Conservation (phyloP, 768 basidiomycete genomes). For the Amanita pseudoporphyria region DNA sequence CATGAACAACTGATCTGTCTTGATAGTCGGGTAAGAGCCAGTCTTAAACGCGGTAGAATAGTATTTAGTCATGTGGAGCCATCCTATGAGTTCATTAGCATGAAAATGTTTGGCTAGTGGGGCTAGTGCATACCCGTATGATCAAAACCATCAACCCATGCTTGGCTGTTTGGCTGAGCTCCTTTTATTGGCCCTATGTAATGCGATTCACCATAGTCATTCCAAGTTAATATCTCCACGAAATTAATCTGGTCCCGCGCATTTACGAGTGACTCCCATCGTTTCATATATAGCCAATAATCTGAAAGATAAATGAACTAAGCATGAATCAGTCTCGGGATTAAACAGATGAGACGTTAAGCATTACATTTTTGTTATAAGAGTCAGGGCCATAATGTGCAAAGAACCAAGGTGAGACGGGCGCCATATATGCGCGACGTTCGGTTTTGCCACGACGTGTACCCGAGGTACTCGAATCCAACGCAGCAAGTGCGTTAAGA, state of each 20-base stretch:
- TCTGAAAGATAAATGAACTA: slow-evolving; percentile 62
- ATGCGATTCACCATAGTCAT: slow-evolving; percentile 71
- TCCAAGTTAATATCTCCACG: slow-evolving; percentile 57
- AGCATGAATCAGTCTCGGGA: neutral
- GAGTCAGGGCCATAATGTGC: slow-evolving; percentile 61
- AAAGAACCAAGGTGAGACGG: slow-evolving; percentile 73
- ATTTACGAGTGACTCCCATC: slow-evolving; percentile 58
- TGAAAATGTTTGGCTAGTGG: slow-evolving; percentile 4
- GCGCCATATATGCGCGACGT: slow-evolving; percentile 33
- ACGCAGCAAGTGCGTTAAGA: slow-evolving; percentile 29
- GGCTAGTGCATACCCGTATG: slow-evolving; percentile 30
- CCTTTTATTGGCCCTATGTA: slow-evolving; percentile 76
- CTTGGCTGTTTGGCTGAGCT: slow-evolving; percentile 58
- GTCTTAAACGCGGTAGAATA: slow-evolving; percentile 68
- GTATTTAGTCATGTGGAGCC: slow-evolving; percentile 56
- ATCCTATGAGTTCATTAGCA: slow-evolving; percentile 27
- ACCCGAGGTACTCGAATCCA: slow-evolving; percentile 15
- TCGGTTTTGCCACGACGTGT: slow-evolving; percentile 15
- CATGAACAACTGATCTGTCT: slow-evolving; percentile 54
- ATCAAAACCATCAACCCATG: slow-evolving; percentile 62
- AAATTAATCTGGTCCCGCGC: slow-evolving; percentile 51
- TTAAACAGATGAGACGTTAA: neutral
- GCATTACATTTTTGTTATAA: slow-evolving; percentile 57
- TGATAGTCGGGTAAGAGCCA: slow-evolving; percentile 46
- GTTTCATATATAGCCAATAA: slow-evolving; percentile 52